Evolutionary conservation across 2,329 filamentous ascomycete genomes (phyloP).

Genomic region (Lachnellula cervina): DNA sequence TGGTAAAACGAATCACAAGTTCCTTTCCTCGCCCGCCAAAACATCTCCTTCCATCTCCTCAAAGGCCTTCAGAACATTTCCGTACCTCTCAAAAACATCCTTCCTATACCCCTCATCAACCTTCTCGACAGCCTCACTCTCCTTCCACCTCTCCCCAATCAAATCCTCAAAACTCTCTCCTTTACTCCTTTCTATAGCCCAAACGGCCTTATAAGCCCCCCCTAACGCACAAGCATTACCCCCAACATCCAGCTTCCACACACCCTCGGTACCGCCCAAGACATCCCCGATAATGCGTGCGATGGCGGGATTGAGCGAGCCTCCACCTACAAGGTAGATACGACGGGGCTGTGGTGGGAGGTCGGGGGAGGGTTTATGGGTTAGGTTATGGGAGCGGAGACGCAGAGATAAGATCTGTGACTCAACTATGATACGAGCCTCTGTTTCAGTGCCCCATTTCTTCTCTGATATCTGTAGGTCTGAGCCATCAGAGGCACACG

Average conservation of each 20-base stretch:
- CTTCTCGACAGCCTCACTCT: slow-evolving; percentile 75
- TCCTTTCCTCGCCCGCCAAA: slow-evolving; percentile 40
- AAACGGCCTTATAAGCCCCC: slow-evolving; percentile 92
- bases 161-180: slow-evolving; percentile 83
- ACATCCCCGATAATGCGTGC: slow-evolving; percentile 81
- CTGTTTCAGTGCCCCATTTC: slow-evolving; percentile 57
- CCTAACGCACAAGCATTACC: slow-evolving; percentile 93
- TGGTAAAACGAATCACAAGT: background rate
- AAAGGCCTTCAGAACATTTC: slow-evolving; percentile 70
- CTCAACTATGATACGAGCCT: slow-evolving; percentile 84
- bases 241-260: slow-evolving; percentile 90
- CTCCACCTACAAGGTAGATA: slow-evolving; percentile 92
- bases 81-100: slow-evolving; percentile 73
- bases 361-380: slow-evolving; percentile 47
- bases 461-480: slow-evolving; percentile 38
- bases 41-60: slow-evolving; percentile 68
- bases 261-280: slow-evolving; percentile 80
- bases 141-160: slow-evolving; percentile 78
- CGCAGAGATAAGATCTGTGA: slow-evolving; percentile 91
- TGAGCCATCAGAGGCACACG: slow-evolving; percentile 51
- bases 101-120: slow-evolving; percentile 76
- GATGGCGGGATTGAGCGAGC: slow-evolving; percentile 84
- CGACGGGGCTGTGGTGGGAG: slow-evolving; percentile 81
- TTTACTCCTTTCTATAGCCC: slow-evolving; percentile 68
- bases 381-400: slow-evolving; percentile 74